phyloP scores from a whole-genome alignment of 169 alveolate species.

The Perkinsus chesapeaki region DNA sequence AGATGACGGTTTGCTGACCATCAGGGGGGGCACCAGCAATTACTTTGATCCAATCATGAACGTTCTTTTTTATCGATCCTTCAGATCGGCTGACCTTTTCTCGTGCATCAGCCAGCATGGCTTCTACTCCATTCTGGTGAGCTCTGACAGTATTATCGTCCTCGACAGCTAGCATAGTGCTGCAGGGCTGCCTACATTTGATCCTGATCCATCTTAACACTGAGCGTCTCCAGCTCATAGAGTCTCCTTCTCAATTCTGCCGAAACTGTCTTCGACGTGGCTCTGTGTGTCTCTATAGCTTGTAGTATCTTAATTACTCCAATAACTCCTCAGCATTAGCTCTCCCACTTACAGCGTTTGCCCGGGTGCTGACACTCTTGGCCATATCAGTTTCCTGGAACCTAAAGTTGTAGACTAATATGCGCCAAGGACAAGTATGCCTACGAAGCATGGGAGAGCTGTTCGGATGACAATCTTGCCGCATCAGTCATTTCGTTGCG shows the following conservation, averaged over 20 bases:
- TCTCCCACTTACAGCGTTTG: neutral
- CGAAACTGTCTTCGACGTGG: neutral
- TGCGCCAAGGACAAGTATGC: neutral
- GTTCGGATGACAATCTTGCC: neutral
- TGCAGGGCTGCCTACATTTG: neutral
- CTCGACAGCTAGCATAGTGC: too few species aligned
- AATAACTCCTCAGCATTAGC: neutral
- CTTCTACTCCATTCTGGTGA: neutral
- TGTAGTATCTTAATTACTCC: neutral
- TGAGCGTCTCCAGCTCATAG: neutral
- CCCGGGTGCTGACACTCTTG: neutral
- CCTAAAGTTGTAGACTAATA: neutral
- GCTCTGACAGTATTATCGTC: too few species aligned
- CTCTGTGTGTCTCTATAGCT: neutral
- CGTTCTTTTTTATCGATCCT: neutral
- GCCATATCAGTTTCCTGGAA: neutral
- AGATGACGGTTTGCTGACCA: neutral
- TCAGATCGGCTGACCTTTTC: neutral
- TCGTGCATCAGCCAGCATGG: neutral
- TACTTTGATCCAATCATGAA: neutral
- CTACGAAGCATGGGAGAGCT: neutral
- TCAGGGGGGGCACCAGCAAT: neutral
- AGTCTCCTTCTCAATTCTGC: neutral
- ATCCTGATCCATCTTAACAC: neutral
- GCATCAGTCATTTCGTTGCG: neutral